Conservation (phyloP, 371 early-diverging fungal genomes). For the Actinomortierella wolfii region DNA sequence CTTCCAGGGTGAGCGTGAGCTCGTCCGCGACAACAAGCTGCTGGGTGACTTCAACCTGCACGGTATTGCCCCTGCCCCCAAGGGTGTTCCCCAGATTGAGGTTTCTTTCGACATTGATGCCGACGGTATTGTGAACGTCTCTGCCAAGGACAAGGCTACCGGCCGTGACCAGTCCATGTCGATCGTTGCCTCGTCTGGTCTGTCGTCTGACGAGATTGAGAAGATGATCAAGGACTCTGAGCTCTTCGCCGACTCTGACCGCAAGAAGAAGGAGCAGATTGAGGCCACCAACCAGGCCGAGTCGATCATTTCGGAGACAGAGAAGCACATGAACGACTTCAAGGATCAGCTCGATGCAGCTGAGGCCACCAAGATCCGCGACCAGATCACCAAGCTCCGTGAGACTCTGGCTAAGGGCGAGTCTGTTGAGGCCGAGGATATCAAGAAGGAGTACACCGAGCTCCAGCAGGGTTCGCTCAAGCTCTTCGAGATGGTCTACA, state of each 20-base stretch:
- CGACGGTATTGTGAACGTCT: slow-evolving; percentile 97
- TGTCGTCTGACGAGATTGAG: slow-evolving; percentile 93
- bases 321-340: slow-evolving; percentile 88
- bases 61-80: slow-evolving; percentile 83
- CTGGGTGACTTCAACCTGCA: slow-evolving; percentile 93
- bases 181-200: slow-evolving; percentile 88
- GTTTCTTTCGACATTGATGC: slow-evolving; percentile 99
- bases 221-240: slow-evolving; percentile 94
- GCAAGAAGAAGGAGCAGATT: slow-evolving; percentile 86
- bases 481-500: slow-evolving; percentile 93
- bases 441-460: slow-evolving; percentile 69
- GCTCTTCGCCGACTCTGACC: slow-evolving; percentile 87
- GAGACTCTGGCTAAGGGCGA: slow-evolving; percentile 67
- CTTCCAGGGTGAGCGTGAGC: slow-evolving; percentile 97
- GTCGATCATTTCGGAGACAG: slow-evolving; percentile 83
- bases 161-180: slow-evolving; percentile 93
- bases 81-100: slow-evolving; percentile 90
- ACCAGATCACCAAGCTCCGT: slow-evolving; percentile 72
- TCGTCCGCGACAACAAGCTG: slow-evolving; percentile 93
- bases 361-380: slow-evolving; percentile 75
- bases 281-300: slow-evolving; percentile 94
- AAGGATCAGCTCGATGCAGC: slow-evolving; percentile 84
- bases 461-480: slow-evolving; percentile 85
- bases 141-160: slow-evolving; percentile 96
- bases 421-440: slow-evolving; percentile 60